Base-by-base conservation (phyloP, 305 asterid genomes). In the Rubia occidens region DNA sequence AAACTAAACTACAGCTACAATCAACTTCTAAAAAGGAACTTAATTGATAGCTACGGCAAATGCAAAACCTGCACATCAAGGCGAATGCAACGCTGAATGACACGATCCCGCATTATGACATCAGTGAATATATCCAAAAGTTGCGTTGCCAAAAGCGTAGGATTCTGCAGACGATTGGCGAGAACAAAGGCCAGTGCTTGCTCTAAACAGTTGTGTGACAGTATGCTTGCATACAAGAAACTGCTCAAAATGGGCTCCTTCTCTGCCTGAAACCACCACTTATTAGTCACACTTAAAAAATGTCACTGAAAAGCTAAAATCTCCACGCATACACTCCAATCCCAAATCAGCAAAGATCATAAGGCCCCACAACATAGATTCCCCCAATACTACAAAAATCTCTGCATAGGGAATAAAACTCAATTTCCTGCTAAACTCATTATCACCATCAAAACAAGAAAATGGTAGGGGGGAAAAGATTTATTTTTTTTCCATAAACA, bases 211-310 rank as follows among this genome's bases (percentile, higher is more conserved):
- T 77, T 77, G 59, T 82, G 84, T 14, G 86, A 66, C 72, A 82
- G 73, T 39, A 82, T 64, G 78, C 78, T 82, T n/a, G 84, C 84
- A 43, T 79, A 77, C 62, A 82, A 72, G 71, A 77, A 82, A 78
- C 86, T 82, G 79, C 86, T 82, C 64, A 82, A 72, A 49, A 82
- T 82, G 40, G 86, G 86, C 75, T 82, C 86, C 77, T 79, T 79
- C 45, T 79, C 86, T 39, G 82, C 86, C 86, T 82, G 84, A 70
- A 71, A 79, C 8, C 26, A 21, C 55, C 66, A 75, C 15, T 40
- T 11, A 54, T 11, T 44, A 69, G 68, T 64, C 43, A 26, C 37
- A 69, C 35, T 44, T 15, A 37, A 20, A 21, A 43, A 60, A 7
- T 56, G 2, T 2, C 45, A 17, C n/a, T 44, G 0, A 29, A 51